Percentiles rank a stretch among this genome's conserved stretches.
Conservation (phyloP, 2,329 filamentous ascomycete species). For the Trichoderma sp. region DNA sequence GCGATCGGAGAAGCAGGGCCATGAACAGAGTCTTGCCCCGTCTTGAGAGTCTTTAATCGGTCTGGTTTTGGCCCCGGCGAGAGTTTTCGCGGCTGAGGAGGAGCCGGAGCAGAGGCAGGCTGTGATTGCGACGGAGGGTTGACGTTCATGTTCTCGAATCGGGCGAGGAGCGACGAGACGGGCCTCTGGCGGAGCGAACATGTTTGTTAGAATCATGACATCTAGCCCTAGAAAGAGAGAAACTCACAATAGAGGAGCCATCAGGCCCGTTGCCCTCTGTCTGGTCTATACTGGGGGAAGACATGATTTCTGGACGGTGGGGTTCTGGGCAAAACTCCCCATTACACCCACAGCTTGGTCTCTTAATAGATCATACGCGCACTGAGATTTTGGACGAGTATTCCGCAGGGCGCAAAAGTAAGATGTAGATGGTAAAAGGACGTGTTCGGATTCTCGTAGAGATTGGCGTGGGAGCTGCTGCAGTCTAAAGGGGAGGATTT, state of each 20-base stretch:
- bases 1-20: constrained; percentile 10
- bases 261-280: constrained; percentile 63
- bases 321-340: constrained; percentile 41
- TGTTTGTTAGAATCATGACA: background rate
- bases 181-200: constrained; percentile 61
- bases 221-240: background rate
- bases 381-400: constrained; percentile 15
- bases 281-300: constrained; percentile 39
- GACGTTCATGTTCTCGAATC: constrained; percentile 73
- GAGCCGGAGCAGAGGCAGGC: constrained; percentile 27
- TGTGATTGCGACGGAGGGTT: constrained; percentile 31
- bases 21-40: constrained; percentile 42
- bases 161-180: constrained; percentile 78
- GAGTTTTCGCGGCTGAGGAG: constrained; percentile 41
- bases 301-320: constrained; percentile 38
- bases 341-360: constrained; percentile 43
- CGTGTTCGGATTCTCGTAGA: background rate
- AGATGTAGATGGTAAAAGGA: background rate
- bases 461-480: constrained; percentile 6
- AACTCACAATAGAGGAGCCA: constrained; percentile 73
- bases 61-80: constrained; percentile 51
- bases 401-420: background rate
- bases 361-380: constrained; percentile 37
- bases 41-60: constrained; percentile 47
- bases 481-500: constrained; percentile 10